Conservation (phyloP, 164 flowering plant species). For the Brasenia schreberi region DNA sequence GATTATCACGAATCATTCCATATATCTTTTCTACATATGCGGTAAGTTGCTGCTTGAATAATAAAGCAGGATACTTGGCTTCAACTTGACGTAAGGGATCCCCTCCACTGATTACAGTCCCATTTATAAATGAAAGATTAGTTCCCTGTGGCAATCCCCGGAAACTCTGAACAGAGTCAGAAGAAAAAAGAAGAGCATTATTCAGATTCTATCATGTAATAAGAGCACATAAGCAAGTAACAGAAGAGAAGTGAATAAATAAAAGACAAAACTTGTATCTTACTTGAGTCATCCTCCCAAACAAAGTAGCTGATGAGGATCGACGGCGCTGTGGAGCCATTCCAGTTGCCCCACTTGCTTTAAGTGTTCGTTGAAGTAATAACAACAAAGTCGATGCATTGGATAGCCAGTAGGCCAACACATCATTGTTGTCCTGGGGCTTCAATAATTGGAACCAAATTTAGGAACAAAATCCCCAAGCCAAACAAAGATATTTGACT, state of each 20-base stretch:
- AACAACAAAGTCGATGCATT: constrained; percentile 88
- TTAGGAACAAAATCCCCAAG: not conserved
- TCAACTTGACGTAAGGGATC: constrained; percentile 82
- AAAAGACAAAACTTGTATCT: constrained; percentile 1
- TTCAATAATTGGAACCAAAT: constrained; percentile 8
- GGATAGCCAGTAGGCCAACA: constrained; percentile 91
- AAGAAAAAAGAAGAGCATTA: not conserved
- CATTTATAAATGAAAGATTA: constrained; percentile 60
- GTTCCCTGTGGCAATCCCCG: constrained; percentile 90
- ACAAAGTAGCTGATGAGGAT: constrained; percentile 75
- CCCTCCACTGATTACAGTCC: constrained; percentile 51
- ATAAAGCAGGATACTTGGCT: constrained; percentile 98
- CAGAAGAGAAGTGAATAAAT: not conserved
- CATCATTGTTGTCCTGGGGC: constrained; percentile 82
- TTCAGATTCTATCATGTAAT: not conserved
- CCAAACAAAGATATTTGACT: not conserved
- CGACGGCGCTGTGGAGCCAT: constrained; percentile 88
- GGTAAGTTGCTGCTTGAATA: constrained; percentile 98
- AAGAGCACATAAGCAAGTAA: not conserved
- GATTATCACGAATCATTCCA: constrained; percentile 96
- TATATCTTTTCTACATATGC: constrained; percentile 97
- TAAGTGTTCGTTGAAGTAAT: constrained; percentile 85
- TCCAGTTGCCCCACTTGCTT: constrained; percentile 96
- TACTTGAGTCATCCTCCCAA: constrained; percentile 96
- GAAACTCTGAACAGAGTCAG: constrained; percentile 48